Evolutionary conservation across 148 eudicot species (phyloP), one percentile per base, ranked within the genome.

Genomic region (Camellia granthamiana): DNA sequence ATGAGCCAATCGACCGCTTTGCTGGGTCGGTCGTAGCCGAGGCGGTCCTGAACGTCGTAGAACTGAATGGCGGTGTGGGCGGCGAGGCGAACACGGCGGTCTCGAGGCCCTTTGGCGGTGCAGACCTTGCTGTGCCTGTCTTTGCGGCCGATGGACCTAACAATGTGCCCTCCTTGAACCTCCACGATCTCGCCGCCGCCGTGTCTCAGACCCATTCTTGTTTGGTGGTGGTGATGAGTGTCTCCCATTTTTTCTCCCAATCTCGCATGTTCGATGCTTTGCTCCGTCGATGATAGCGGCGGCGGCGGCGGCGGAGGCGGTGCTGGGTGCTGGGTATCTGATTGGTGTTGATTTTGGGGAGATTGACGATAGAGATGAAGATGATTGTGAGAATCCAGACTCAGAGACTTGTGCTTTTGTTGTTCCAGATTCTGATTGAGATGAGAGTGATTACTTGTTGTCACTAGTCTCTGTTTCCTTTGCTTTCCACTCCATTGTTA

Each of bases 1-100:
- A 94, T 94, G 77, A 94, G 88, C 98, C 98, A 94, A 79, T 94
- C 98, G n/a, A 94, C 96, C 2, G 98, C 98, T 74, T 92, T 94
- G 63, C 98, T 94, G 55, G 96, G 96, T 0, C 96, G 82, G 80
- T 92, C 98, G 64, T 89, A 94, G 47, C 98, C 98, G 11, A 94
- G 88, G 5, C 98, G 82, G 58, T 94, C 98, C 41, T 94, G 98
- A 0, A 94, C 94, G 77, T 94, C 98, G 77, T 94, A 94, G 80
- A 94, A 94, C 44, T 94, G 96, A 44, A 94, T 94, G 15, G 98
- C 98, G 0, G 98, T 92, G 83, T 94, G 90, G 14, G 98, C 98
- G 0, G 98, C 85, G 9, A 94, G 85, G 16, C 98, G 84, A 16
- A 94, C 96, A 14, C 98, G 90, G 21, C 98, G 83, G 88, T 94